Evolutionary conservation across 345 rosid species (phyloP).

Genomic region (Moricandia arvensis): DNA sequence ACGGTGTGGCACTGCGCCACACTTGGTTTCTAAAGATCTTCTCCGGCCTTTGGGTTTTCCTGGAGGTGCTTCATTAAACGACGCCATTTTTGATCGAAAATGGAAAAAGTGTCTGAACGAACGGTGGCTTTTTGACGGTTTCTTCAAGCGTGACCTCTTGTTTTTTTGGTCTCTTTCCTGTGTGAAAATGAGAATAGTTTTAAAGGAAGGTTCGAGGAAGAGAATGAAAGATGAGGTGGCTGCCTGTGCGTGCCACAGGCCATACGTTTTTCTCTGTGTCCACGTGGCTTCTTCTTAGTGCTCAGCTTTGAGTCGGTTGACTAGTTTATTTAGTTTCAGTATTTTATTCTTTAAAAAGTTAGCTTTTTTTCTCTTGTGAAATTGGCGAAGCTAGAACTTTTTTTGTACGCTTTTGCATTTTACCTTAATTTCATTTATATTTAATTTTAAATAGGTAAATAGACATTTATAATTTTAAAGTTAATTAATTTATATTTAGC

Average conservation of each 20-base stretch:
- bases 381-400: too few relatives aligned
- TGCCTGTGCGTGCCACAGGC: background rate
- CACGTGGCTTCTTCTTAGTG: background rate
- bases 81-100: slow-evolving; percentile 53
- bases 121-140: slow-evolving; percentile 6
- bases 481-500: too few relatives aligned
- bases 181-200: background rate
- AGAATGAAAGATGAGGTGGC: background rate
- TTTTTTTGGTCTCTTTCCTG: background rate
- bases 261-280: background rate
- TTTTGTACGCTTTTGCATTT: too few relatives aligned
- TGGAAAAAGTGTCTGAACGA: background rate
- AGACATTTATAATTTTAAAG: too few relatives aligned
- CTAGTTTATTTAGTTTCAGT: background rate
- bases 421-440: too few relatives aligned
- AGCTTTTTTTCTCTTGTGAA: background rate
- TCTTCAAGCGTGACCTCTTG: background rate
- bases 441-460: too few relatives aligned
- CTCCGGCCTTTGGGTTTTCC: slow-evolving; percentile 62
- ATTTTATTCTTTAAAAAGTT: background rate
- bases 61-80: slow-evolving; percentile 81
- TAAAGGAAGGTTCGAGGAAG: background rate
- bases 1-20: slow-evolving; percentile 63
- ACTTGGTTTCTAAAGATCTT: slow-evolving; percentile 85
- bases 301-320: background rate